These are phyloP conservation scores for Fistulifera pelliculosa DNA, from an alignment of 108 stramenopile species.

Conservation along the genomic window DNA sequence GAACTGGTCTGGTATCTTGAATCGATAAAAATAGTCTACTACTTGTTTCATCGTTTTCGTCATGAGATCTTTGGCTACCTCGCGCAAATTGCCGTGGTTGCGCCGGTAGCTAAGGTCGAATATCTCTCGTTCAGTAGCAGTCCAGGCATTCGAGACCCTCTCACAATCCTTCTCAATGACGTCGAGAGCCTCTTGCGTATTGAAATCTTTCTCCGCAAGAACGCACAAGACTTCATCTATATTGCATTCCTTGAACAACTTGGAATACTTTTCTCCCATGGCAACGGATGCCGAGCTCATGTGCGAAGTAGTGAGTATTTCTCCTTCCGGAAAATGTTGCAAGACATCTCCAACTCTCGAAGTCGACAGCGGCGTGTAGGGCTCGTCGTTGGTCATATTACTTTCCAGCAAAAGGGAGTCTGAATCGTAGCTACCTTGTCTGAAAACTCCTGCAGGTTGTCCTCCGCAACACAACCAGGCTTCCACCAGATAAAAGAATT, in stretches of 20 bases:
- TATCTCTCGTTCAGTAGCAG: constrained; percentile 40
- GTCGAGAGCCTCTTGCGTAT: constrained; percentile 33
- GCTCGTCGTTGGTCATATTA: constrained; percentile 19
- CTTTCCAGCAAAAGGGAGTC: constrained; percentile 30
- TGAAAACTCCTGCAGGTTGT: constrained; percentile 32
- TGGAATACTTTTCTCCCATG: constrained; percentile 7
- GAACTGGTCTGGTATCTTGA: constrained; percentile 85
- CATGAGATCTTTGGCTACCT: constrained; percentile 45
- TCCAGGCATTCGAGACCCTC: constrained; percentile 46
- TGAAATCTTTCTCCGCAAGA: constrained; percentile 40
- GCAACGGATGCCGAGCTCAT: constrained; percentile 31
- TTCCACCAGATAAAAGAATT: constrained; percentile 60
- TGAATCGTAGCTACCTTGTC: constrained; percentile 33
- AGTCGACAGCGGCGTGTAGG: constrained; percentile 35
- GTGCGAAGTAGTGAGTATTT: constrained; percentile 24
- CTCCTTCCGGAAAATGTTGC: constrained; percentile 3
- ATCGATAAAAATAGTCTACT: constrained; percentile 82
- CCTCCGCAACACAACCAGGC: constrained; percentile 23
- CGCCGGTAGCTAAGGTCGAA: constrained; percentile 64
- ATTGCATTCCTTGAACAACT: constrained; percentile 41
- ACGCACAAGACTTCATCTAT: constrained; percentile 39
- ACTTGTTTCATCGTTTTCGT: constrained; percentile 55
- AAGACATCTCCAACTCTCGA: constrained; percentile 20
- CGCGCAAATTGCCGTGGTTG: constrained; percentile 59
- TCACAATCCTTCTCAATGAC: constrained; percentile 26